Evolutionary conservation across 202 grass and related monocot species (phyloP), one percentile per base, ranked within the genome.

Genomic region (Musa balbisiana): DNA sequence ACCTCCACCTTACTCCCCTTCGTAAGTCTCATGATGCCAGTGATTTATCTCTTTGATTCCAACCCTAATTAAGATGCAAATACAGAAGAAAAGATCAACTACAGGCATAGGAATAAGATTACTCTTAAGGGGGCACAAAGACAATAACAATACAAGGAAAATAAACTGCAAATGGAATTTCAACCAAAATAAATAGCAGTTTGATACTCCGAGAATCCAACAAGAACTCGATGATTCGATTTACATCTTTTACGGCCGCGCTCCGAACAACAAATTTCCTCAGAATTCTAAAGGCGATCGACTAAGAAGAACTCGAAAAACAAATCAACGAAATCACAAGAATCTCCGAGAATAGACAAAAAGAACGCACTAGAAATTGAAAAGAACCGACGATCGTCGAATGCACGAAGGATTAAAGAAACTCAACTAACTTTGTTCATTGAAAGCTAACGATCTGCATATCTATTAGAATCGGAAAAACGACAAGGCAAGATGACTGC

Each of bases 1-100:
- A 92, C 90, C 76, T 97, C 93, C 63, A 97, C 86, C 73, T 92
- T 87, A 55, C 53, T 73, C 63, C 86, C 86, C 86, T 92, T 97
- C 78, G 13, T 60, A 17, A 60, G n/a, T 17, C 56, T 60, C 56
- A 60, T n/a, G 56, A 60, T n/a, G 56, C 56, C 56, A 16, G n/a
- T 60, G 56, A 9, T 60, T n/a, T 60, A 43, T 43, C 5, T 43
- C 4, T 43, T 43, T 43, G 33, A 43, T 43, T 33, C 33, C 33
- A 5, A 60, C 56, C 16, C 56, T 60, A 60, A 58, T 58, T 15
- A 60, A 60, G 17, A 60, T 8, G 56, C 6, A 60, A 8, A 19
- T 21, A 17, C 56, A 60, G 19, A 60, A 60, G 56, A 60, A 43
- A 43, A 6, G 4, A 43, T 43, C 33, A 60, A 21, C n/a, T 21